Evolutionary conservation across 768 basidiomycete species (phyloP), one percentile per base, ranked within the genome.

Genomic region (Pleurotus cornucopiae): DNA sequence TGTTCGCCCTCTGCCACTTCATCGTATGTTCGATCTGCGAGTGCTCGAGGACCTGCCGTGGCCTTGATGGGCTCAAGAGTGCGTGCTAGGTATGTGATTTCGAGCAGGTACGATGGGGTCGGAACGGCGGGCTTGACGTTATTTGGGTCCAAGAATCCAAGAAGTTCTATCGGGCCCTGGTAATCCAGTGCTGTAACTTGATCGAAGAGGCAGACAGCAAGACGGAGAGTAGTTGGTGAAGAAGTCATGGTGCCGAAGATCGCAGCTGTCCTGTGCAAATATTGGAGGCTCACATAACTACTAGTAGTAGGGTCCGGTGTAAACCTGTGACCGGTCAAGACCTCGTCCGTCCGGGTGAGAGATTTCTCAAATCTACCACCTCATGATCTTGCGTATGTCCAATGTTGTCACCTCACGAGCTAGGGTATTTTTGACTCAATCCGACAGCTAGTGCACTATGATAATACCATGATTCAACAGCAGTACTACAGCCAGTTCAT

Each of bases 201-300:
- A 5, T 61, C 60, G 53, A 58, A 67, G 21, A 68, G 60, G 46
- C 67, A 68, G 16, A 68, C 61, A 12, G 67, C 67, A 40, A 59
- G 58, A 30, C 54, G 41, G 21, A 55, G 54, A 25, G 12, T 38
- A 38, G 54, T 45, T 25, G 37, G 40, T 34, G 30, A 34, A 9
- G 52, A 34, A 9, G 26, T 6, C 49, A 51, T 51, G 20, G 14
- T 26, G n/a, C 6, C 9, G 11, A 34, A 11, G 1, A 11, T 34
- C 2, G 30, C 7, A 11, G 30, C 3, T 1, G 30, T 11, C 7
- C 30, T 34, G 3, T 34, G 7, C 30, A 34, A 34, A 11, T 9
- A 34, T 34, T 9, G 9, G 11, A 34, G 2, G 30, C 30, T 9
- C 30, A 34, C 30, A 9, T 34, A 34, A 7, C 30, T 25, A 25